Evolutionary conservation across 2,329 filamentous ascomycete genomes (phyloP).

Genomic region (Trichoderma asperellum): DNA sequence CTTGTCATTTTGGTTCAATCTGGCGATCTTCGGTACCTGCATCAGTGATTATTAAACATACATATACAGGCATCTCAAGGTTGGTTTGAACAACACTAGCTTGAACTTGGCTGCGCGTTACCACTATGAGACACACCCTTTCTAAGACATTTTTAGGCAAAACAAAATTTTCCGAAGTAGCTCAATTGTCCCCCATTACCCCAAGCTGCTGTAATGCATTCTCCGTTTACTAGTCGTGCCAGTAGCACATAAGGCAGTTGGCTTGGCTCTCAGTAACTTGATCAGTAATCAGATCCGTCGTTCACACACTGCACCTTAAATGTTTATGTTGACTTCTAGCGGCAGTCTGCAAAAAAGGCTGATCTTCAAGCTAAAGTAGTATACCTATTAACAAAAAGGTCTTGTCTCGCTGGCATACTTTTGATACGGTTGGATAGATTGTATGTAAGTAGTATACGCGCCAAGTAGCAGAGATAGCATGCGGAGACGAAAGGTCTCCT

Average conservation of each 20-base stretch:
- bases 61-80: background rate
- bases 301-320: background rate
- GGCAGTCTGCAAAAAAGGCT: background rate
- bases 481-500: background rate
- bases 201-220: background rate
- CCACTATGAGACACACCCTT: background rate
- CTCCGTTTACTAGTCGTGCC: background rate
- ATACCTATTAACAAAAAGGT: background rate
- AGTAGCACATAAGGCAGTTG: background rate
- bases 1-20: background rate
- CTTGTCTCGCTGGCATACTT: background rate
- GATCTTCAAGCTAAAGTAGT: background rate
- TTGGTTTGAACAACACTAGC: background rate
- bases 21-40: constrained; percentile 13
- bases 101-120: background rate
- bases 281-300: background rate
- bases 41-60: constrained; percentile 22
- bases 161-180: background rate
- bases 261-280: background rate
- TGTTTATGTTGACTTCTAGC: background rate
- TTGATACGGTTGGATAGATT: background rate
- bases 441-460: background rate
- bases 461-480: background rate
- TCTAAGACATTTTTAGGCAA: background rate
- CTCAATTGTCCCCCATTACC: background rate